These are phyloP conservation scores for Coniferiporia sulphurascens DNA, from an alignment of 1,284 basidiomycete genomes.

Conservation along the genomic window DNA sequence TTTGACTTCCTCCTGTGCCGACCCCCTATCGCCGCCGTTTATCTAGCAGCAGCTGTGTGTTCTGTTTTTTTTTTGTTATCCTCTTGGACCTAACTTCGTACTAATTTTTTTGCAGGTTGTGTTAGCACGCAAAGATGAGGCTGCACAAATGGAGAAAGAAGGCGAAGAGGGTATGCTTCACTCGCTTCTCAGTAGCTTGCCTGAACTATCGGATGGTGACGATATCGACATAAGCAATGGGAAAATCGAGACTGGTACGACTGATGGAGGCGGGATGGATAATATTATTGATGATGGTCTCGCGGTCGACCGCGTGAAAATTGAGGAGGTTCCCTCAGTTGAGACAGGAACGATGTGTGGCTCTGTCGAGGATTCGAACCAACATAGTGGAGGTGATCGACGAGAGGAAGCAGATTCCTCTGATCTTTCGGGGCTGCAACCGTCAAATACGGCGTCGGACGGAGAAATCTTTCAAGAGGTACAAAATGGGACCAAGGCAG, in stretches of 20 bases:
- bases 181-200: slow-evolving; percentile 69
- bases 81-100: neutral
- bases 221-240: slow-evolving; percentile 9
- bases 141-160: slow-evolving; percentile 49
- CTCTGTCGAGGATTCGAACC: neutral
- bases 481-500: neutral
- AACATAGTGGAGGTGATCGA: neutral
- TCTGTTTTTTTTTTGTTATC: neutral
- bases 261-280: neutral
- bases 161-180: slow-evolving; percentile 84
- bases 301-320: slow-evolving; percentile 22
- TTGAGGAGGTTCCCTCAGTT: no score
- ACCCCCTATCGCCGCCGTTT: slow-evolving; percentile 78
- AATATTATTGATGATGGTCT: slow-evolving; percentile 20
- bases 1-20: slow-evolving; percentile 85
- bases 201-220: slow-evolving; percentile 45
- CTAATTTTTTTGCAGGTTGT: slow-evolving; percentile 43
- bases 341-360: slow-evolving; percentile 20
- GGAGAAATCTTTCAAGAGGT: neutral
- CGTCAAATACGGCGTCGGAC: neutral
- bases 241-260: slow-evolving; percentile 1
- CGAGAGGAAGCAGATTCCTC: neutral
- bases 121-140: slow-evolving; percentile 56
- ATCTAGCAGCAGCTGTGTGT: slow-evolving; percentile 78
- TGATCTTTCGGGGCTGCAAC: neutral